Conservation (phyloP, 176 grass and related monocot species). For the Coix lacrymajobi region DNA sequence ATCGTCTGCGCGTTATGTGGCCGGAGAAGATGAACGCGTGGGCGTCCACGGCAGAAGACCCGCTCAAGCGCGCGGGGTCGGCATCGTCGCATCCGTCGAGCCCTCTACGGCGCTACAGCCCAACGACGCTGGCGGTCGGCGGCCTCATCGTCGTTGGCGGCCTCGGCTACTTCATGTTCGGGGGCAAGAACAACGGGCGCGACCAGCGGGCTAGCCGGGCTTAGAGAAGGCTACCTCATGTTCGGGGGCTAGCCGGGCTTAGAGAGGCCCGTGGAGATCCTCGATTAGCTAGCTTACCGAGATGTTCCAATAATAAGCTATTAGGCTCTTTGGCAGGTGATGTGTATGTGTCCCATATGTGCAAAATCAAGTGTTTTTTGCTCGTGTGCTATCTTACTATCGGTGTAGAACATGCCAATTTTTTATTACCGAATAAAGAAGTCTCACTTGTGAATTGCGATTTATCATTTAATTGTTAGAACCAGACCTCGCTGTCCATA, state of each 20-base stretch:
- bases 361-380: neutral
- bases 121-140: constrained; percentile 35
- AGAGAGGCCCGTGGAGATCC: neutral
- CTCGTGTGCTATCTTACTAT: neutral
- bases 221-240: constrained; percentile 32
- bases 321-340: neutral
- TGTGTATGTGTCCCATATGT: neutral
- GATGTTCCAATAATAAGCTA: neutral
- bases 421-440: neutral
- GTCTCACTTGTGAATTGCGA: neutral
- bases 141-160: constrained; percentile 39
- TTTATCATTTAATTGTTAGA: neutral
- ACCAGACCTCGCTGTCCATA: neutral
- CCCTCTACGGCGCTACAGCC: constrained; percentile 45
- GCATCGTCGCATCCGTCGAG: neutral
- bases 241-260: constrained; percentile 25
- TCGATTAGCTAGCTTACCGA: neutral
- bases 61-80: constrained; percentile 10
- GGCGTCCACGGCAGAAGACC: constrained; percentile 35
- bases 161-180: constrained; percentile 53
- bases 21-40: constrained; percentile 39
- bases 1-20: neutral
- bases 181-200: constrained; percentile 26
- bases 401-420: neutral
- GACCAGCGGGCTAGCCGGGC: neutral